Evolutionary conservation across 768 basidiomycete genomes (phyloP).

Genomic region (Lentinula sp.): DNA sequence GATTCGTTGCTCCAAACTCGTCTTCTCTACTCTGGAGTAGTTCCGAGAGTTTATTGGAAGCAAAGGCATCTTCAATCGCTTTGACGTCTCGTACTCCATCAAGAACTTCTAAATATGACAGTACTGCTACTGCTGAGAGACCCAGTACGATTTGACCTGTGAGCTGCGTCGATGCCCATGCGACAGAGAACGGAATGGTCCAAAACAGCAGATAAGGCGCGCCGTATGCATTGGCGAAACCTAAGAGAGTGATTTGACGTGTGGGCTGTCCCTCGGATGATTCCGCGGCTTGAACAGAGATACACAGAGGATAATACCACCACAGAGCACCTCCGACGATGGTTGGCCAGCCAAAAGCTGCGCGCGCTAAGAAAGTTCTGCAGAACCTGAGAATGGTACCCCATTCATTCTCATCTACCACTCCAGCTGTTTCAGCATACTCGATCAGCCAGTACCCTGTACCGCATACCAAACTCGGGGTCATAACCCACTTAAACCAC

Average conservation of each 20-base stretch:
- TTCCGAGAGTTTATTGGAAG: constrained; percentile 35
- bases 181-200: constrained; percentile 52
- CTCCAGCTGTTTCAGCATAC: constrained; percentile 56
- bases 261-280: constrained; percentile 22
- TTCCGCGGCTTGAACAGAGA: constrained; percentile 46
- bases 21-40: background rate
- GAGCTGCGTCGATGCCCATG: constrained; percentile 67
- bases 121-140: constrained; percentile 53
- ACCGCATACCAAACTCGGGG: constrained; percentile 53
- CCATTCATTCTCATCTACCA: constrained; percentile 32
- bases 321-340: constrained; percentile 58
- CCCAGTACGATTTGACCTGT: constrained; percentile 78
- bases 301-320: constrained; percentile 68
- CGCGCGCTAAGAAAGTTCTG: constrained; percentile 60
- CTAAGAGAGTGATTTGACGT: constrained; percentile 57
- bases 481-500: constrained; percentile 55
- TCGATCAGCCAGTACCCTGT: constrained; percentile 77
- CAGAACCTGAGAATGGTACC: constrained; percentile 36
- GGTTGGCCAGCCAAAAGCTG: constrained; percentile 42
- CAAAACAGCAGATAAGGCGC: constrained; percentile 84
- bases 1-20: constrained; percentile 23
- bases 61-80: constrained; percentile 45
- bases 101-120: constrained; percentile 75
- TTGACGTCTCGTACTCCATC: constrained; percentile 76
- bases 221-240: constrained; percentile 88